phyloP scores from a whole-genome alignment of 345 rosid species.

The Atalantia buxifolia region DNA sequence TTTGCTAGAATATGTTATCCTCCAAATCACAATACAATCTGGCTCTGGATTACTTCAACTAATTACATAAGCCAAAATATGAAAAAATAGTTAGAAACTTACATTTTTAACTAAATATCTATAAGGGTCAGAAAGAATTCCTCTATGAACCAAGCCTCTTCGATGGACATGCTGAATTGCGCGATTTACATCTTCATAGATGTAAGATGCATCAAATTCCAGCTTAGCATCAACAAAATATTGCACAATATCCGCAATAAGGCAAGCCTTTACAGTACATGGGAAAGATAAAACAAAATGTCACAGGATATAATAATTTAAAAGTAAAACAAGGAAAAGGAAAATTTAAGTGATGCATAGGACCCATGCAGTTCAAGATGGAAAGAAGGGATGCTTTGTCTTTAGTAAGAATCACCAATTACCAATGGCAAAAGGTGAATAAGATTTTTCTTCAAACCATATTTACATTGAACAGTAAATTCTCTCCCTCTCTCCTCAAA shows the following conservation, averaged over 20 bases:
- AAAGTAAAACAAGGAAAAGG: neutral
- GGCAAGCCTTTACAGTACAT: conserved; percentile 67
- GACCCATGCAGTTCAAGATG: neutral
- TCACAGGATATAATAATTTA: neutral
- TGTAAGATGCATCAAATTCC: conserved; percentile 91
- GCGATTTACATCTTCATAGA: conserved; percentile 84
- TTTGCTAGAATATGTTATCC: neutral
- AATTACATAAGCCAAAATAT: neutral
- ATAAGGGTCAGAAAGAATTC: conserved; percentile 79
- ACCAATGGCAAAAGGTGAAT: neutral
- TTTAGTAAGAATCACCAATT: neutral
- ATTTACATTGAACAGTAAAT: neutral
- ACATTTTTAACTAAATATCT: conserved; percentile 84
- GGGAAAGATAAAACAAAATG: conserved; percentile 1
- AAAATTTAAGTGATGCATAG: neutral
- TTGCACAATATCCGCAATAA: conserved; percentile 92
- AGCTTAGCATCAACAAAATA: conserved; percentile 88
- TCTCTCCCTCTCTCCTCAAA: neutral
- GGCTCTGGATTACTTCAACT: neutral
- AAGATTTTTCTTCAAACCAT: neutral
- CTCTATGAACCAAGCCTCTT: conserved; percentile 90
- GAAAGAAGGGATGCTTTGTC: neutral
- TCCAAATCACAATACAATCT: conserved; percentile 8
- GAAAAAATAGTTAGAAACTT: conserved; percentile 19
- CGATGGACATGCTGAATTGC: conserved; percentile 96